Evolutionary conservation across 2,329 filamentous ascomycete genomes (phyloP).

Genomic region (Neopestalotiopsis sp.): DNA sequence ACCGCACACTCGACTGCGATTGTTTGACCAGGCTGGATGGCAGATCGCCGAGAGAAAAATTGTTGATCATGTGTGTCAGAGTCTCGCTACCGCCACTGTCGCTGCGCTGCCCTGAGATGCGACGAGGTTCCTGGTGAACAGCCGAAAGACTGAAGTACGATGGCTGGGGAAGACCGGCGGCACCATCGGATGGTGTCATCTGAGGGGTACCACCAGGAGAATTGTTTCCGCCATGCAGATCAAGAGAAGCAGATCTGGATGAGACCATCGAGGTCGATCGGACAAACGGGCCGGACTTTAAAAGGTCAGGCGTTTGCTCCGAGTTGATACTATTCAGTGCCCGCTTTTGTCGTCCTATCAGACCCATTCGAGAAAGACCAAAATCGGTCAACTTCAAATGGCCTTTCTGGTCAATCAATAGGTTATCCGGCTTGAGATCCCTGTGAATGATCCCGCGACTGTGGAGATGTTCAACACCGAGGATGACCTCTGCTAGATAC

Average conservation of each 20-base stretch:
- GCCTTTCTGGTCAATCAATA: constrained; percentile 95
- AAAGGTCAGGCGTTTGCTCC: constrained; percentile 88
- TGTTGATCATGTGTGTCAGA: constrained; percentile 80
- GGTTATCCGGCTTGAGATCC: constrained; percentile 95
- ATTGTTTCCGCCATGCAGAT: constrained; percentile 73
- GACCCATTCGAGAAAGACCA: constrained; percentile 93
- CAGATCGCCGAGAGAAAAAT: constrained; percentile 74
- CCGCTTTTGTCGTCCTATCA: constrained; percentile 95
- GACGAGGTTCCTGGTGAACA: constrained; percentile 62
- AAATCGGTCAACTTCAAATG: constrained; percentile 98
- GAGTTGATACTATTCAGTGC: constrained; percentile 77
- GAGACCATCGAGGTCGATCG: constrained; percentile 85
- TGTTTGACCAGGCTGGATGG: constrained; percentile 39
- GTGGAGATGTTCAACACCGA: constrained; percentile 97
- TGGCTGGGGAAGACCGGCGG: constrained; percentile 74
- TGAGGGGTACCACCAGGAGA: constrained; percentile 87
- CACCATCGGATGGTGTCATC: constrained; percentile 78
- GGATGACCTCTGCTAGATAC: constrained; percentile 92
- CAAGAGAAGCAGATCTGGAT: constrained; percentile 91
- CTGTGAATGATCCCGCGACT: constrained; percentile 94
- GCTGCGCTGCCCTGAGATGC: constrained; percentile 83
- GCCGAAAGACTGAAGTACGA: constrained; percentile 87
- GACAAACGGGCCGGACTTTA: constrained; percentile 91
- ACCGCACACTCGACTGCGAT: constrained; percentile 52
- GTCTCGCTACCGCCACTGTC: constrained; percentile 92